These are phyloP conservation scores for Triglochin maritima DNA, from an alignment of 106 monocot species.

Conservation along the genomic window DNA sequence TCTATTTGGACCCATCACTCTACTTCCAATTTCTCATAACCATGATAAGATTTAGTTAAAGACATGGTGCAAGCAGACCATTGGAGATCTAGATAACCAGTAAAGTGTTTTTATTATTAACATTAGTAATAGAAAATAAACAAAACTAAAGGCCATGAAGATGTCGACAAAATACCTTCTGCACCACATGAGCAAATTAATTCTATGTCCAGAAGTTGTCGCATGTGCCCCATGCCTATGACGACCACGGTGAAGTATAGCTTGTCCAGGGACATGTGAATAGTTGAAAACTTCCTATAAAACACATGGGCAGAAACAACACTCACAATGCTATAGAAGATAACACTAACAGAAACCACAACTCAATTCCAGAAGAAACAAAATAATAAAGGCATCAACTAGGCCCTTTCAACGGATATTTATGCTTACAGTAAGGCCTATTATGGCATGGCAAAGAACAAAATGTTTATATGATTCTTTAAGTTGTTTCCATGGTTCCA, in stretches of 20 bases:
- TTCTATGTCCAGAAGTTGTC: conserved; percentile 74
- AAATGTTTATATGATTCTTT: too few species aligned
- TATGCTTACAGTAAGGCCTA: too few species aligned
- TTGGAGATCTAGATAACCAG: too few species aligned
- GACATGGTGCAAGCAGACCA: too few species aligned
- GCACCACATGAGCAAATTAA: conserved; percentile 94
- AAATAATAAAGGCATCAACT: background rate
- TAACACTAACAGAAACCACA: background rate
- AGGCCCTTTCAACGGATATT: too few species aligned
- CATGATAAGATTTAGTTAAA: too few species aligned
- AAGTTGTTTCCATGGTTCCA: too few species aligned
- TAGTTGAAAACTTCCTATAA: conserved; percentile 74
- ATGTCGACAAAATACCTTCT: conserved; percentile 43
- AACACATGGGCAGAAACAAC: background rate
- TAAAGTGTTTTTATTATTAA: too few species aligned
- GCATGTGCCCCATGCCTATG: conserved; percentile 88
- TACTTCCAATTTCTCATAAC: too few species aligned
- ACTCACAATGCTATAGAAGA: background rate
- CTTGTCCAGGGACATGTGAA: conserved; percentile 79
- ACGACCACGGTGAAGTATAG: conserved; percentile 85
- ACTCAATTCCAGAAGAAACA: background rate
- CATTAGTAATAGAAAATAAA: too few species aligned
- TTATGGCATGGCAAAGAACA: too few species aligned
- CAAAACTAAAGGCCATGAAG: background rate
- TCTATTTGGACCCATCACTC: too few species aligned